Evolutionary conservation across 805 yeast species (phyloP).

Genomic region (Vanderwaltozyma verrucispora): DNA sequence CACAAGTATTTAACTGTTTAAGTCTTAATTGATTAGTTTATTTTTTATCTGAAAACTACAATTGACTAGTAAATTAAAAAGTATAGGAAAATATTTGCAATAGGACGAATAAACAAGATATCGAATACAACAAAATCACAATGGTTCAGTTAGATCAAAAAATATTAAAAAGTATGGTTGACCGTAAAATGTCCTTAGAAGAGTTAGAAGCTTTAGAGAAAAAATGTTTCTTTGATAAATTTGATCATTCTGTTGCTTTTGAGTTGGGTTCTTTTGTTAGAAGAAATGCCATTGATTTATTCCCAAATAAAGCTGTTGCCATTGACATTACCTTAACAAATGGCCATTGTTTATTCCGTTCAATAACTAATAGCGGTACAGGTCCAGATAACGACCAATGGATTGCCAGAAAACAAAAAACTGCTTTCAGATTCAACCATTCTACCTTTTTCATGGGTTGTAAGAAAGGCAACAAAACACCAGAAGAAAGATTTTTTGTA

Average conservation of each 20-base stretch:
- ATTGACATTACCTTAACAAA: slow-evolving; percentile 38
- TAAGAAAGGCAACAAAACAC: slow-evolving; percentile 30
- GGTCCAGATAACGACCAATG: slow-evolving; percentile 44
- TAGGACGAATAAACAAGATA: too few species aligned
- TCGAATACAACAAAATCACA: background rate
- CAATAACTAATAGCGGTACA: slow-evolving; percentile 29
- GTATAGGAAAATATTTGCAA: too few species aligned
- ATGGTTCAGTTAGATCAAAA: slow-evolving; percentile 5
- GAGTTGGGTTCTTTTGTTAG: slow-evolving; percentile 36
- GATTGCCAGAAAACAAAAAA: slow-evolving; percentile 40
- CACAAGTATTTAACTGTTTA: too few species aligned
- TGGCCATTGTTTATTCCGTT: slow-evolving; percentile 40
- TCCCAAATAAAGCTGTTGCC: slow-evolving; percentile 31
- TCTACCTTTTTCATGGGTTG: slow-evolving; percentile 41
- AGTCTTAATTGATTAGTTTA: too few species aligned
- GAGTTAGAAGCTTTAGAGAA: slow-evolving; percentile 11
- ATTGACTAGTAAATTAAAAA: too few species aligned
- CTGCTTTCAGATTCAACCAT: slow-evolving; percentile 38
- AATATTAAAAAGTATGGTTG: slow-evolving; percentile 1
- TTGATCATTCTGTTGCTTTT: slow-evolving; percentile 34
- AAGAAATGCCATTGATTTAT: slow-evolving; percentile 23
- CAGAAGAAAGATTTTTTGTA: slow-evolving; percentile 33
- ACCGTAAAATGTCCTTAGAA: slow-evolving; percentile 6
- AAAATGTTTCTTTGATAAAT: slow-evolving; percentile 6
- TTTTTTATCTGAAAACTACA: too few species aligned